phyloP scores from a whole-genome alignment of 345 rosid species.

The Theobroma cacao region DNA sequence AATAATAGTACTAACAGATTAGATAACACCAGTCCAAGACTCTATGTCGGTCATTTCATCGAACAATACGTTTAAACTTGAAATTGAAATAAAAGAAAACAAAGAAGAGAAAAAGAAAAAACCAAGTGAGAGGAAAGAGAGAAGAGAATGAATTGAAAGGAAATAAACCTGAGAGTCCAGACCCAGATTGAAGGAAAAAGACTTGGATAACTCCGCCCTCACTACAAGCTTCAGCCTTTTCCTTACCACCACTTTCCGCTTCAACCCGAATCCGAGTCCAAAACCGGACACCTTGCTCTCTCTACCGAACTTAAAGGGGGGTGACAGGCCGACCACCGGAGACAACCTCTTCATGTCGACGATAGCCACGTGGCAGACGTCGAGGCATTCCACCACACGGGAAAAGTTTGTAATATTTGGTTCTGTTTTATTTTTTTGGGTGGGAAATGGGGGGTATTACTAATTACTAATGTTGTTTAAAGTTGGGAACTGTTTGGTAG shows the following conservation, averaged over 20 bases:
- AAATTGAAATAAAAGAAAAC: not conserved
- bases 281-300: constrained; percentile 29
- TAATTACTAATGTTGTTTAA: not conserved
- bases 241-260: constrained; percentile 31
- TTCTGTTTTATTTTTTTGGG: not conserved
- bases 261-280: constrained; percentile 28
- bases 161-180: constrained; percentile 73
- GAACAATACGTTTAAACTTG: not conserved
- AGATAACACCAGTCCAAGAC: not conserved
- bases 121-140: not conserved
- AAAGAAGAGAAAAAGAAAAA: not conserved
- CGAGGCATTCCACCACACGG: constrained; percentile 57
- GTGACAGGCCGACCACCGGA: constrained; percentile 44
- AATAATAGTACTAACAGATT: not conserved
- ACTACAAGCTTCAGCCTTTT: constrained; percentile 47
- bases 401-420: not conserved
- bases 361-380: constrained; percentile 44
- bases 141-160: not conserved
- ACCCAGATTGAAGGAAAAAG: constrained; percentile 52
- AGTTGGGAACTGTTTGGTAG: not conserved
- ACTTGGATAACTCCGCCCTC: constrained; percentile 57
- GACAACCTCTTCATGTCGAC: constrained; percentile 43
- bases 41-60: constrained; percentile 19
- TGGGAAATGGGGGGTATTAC: not conserved
- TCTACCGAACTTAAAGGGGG: constrained; percentile 25